A percentile compares a stretch with the other conserved stretches of the same genome.
Conservation (phyloP, 106 monocot genomes). For the Ottelia alismoides region DNA sequence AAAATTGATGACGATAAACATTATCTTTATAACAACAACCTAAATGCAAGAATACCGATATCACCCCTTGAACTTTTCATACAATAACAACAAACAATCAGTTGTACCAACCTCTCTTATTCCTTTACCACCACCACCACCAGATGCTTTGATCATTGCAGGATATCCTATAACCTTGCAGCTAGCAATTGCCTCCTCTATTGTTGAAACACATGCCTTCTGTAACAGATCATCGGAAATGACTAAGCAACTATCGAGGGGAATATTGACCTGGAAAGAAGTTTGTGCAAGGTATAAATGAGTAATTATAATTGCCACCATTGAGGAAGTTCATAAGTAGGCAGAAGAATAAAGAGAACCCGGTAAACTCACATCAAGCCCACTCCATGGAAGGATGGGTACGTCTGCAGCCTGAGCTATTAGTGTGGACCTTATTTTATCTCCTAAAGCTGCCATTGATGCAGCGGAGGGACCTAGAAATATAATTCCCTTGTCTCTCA, state of each 20-base stretch:
- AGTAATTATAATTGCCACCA: no score
- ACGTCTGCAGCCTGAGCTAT: conserved; percentile 98
- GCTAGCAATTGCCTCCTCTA: conserved; percentile 88
- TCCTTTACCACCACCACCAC: conserved; percentile 99
- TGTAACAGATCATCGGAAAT: conserved; percentile 85
- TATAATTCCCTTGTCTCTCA: conserved; percentile 69
- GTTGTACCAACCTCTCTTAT: conserved; percentile 88
- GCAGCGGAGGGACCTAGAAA: conserved; percentile 92
- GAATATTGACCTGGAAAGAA: conserved; percentile 45
- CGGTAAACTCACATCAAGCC: conserved; percentile 60
- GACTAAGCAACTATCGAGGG: conserved; percentile 52
- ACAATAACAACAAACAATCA: no score
- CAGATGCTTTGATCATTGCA: conserved; percentile 98
- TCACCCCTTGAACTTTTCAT: no score
- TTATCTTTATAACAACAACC: no score
- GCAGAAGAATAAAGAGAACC: neutral
- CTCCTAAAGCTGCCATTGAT: conserved; percentile 89
- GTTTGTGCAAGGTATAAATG: neutral
- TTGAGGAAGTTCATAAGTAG: no score
- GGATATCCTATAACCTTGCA: conserved; percentile 92
- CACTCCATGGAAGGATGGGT: conserved; percentile 97
- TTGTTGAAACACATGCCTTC: conserved; percentile 83
- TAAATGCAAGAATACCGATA: no score
- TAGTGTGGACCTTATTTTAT: conserved; percentile 95
- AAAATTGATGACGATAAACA: no score